Evolutionary conservation across 208 protist species (phyloP).

Genomic region (Angomonas deanei): DNA sequence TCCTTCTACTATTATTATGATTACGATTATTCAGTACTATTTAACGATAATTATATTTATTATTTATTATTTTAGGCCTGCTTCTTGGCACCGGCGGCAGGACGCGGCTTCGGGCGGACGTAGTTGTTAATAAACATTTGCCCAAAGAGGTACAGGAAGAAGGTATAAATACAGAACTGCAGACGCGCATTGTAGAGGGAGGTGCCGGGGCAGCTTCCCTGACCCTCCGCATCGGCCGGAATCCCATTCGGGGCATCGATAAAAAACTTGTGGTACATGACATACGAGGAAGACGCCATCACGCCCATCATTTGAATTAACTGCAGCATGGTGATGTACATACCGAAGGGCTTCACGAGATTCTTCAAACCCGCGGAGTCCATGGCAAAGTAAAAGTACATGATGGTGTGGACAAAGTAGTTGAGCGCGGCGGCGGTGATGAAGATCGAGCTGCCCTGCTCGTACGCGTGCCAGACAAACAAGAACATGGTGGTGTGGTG

Average conservation of each 20-base stretch:
- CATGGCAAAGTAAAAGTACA: slow-evolving; percentile 93
- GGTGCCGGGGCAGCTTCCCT: slow-evolving; percentile 49
- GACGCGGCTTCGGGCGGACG: slow-evolving; percentile 30
- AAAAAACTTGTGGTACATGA: slow-evolving; percentile 35
- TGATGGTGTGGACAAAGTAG: slow-evolving; percentile 91
- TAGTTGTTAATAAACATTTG: slow-evolving; percentile 86
- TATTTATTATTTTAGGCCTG: slow-evolving; percentile 1
- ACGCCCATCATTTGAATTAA: slow-evolving; percentile 88
- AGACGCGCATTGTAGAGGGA: slow-evolving; percentile 47
- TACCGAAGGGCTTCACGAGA: slow-evolving; percentile 61
- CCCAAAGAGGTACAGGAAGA: slow-evolving; percentile 87
- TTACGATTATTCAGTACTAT: neutral
- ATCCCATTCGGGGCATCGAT: slow-evolving; percentile 5
- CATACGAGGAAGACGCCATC: slow-evolving; percentile 25
- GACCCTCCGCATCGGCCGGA: slow-evolving; percentile 5
- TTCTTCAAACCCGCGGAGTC: slow-evolving; percentile 51
- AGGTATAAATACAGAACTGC: slow-evolving; percentile 87
- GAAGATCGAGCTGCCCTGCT: slow-evolving; percentile 38
- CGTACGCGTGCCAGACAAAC: slow-evolving; percentile 87
- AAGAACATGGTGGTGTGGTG: slow-evolving; percentile 90
- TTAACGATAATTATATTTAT: neutral
- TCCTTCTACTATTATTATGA: neutral
- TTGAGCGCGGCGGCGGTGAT: slow-evolving; percentile 89
- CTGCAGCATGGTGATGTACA: slow-evolving; percentile 82
- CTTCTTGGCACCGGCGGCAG: neutral